phyloP scores from a whole-genome alignment of 306 rosid genomes.

The Cucumis cinereus region DNA sequence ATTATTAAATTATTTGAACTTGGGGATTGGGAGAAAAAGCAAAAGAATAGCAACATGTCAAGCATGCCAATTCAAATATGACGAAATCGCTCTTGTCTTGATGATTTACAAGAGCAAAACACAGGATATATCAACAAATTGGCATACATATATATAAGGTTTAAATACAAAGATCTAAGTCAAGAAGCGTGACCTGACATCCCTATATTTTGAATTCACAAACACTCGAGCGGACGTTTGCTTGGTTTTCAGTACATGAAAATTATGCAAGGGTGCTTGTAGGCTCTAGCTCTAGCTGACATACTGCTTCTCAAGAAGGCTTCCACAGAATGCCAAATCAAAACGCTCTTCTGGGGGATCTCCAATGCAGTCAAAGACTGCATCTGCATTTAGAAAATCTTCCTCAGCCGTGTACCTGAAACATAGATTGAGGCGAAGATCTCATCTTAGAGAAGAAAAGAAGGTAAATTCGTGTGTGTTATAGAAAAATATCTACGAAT shows the following conservation, averaged over 20 bases:
- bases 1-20: no score
- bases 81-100: neutral
- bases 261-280: neutral
- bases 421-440: neutral
- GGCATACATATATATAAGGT: neutral
- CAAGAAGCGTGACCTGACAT: neutral
- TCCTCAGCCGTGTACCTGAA: slow-evolving; percentile 81
- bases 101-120: neutral
- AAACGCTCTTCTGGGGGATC: slow-evolving; percentile 92
- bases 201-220: neutral
- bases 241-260: neutral
- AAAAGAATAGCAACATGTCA: neutral
- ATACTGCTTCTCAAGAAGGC: slow-evolving; percentile 78
- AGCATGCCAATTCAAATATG: neutral
- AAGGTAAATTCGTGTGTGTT: neutral
- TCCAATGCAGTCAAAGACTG: slow-evolving; percentile 82
- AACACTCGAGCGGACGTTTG: neutral
- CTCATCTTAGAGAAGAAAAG: neutral
- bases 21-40: neutral
- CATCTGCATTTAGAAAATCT: slow-evolving; percentile 79
- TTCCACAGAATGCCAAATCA: slow-evolving; percentile 76
- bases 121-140: neutral
- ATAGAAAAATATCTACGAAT: neutral
- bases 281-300: slow-evolving; percentile 50
- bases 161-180: neutral